Base-by-base conservation (phyloP, 2,329 filamentous ascomycete species). In the Diaporthe destruens region DNA sequence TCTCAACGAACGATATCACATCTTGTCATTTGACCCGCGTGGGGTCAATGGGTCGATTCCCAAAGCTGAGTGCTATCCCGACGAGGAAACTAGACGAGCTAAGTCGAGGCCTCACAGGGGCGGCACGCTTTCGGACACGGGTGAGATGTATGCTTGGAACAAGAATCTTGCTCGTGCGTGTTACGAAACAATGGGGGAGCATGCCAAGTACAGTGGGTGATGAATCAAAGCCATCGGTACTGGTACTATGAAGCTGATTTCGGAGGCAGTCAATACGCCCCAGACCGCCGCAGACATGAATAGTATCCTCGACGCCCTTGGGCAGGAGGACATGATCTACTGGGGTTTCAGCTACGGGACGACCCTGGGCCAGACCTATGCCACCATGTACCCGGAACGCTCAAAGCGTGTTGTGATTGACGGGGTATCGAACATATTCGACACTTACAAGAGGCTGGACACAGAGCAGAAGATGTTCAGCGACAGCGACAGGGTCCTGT, bases 261-360 rank as follows among this genome's bases (percentile, higher is more conserved):
- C 42, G 23, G 12, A 18, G 7, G 32, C n/a, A 69, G 67, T 69
- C 16, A 69, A 59, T 8, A 69, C 67, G 14, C 67, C 67, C 29
- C 67, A 69, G 42, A 59, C 54, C 11, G 67, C 67, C 3, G 67
- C 67, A 47, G 67, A 69, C 23, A 69, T 69, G 67, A 69, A 59
- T 32, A 25, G 3, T 1, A 69, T 69, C 6, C 67, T 69, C 14
- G 67, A 69, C 8, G 51, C 67, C 3, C 34, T 69, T 75, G 77
- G 42, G 76, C 80, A 59, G 32, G 49, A 59, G n/a, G 67, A 69
- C 18, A 69, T 87, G n/a, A 80, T 84, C 29, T 86, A 85, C 76
- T 82, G 80, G 77, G 86, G 86, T 6, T 82, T 87, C 72, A 85
- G 82, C 8, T 88, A 88, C 66, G 87, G 87, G 0, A 85, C 85